phyloP scores from a whole-genome alignment of 352 stramenopile genomes.

The Phytophthora sansomeana region DNA sequence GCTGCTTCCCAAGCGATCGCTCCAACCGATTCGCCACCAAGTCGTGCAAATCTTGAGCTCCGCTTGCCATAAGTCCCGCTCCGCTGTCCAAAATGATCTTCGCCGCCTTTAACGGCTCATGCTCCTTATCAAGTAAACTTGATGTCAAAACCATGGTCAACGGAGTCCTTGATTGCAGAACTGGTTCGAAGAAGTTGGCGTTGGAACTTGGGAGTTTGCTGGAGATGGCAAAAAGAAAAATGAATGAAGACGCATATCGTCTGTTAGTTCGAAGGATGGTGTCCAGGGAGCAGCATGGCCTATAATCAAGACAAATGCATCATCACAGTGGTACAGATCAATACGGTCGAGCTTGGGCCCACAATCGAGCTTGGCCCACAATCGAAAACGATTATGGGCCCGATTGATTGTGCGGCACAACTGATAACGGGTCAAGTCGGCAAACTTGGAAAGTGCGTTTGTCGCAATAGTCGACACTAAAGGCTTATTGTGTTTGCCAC shows the following conservation, averaged over 20 bases:
- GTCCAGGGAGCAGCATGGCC: no score
- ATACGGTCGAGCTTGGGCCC: no score
- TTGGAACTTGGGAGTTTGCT: no score
- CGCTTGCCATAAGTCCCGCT: conserved; percentile 30
- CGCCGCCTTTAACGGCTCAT: background rate
- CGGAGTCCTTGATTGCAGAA: no score
- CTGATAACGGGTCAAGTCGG: background rate
- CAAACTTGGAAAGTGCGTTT: conserved; percentile 4
- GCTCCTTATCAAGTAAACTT: conserved; percentile 6
- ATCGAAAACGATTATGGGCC: conserved; percentile 10
- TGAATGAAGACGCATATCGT: no score
- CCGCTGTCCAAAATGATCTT: conserved; percentile 9
- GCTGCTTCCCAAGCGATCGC: conserved; percentile 28
- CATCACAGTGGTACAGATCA: no score
- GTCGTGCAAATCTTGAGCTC: conserved; percentile 37
- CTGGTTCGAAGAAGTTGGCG: no score
- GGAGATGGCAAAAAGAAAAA: no score
- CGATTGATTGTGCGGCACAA: background rate
- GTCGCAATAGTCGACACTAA: background rate
- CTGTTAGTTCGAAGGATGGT: no score
- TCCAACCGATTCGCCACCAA: conserved; percentile 39
- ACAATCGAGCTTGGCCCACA: no score
- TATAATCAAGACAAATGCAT: no score
- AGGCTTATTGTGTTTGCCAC: conserved; percentile 25
- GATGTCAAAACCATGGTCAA: background rate